These are phyloP conservation scores for Akanthomyces muscarius DNA, from an alignment of 2,329 filamentous ascomycete genomes.

Conservation along the genomic window DNA sequence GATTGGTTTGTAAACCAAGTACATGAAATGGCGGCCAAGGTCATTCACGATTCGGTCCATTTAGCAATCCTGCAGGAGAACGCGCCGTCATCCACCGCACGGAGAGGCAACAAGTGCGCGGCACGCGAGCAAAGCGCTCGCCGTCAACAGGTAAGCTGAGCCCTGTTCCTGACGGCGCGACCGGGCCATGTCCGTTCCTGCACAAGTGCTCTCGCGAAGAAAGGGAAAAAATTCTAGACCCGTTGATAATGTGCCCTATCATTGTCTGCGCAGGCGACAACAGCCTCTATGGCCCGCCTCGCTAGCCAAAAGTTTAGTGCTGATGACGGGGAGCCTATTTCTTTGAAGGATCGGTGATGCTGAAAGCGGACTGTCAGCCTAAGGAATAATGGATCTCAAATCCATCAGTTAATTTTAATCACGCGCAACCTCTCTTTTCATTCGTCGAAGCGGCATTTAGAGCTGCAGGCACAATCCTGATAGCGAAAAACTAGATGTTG, in stretches of 20 bases:
- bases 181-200: neutral
- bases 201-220: neutral
- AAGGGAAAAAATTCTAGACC: neutral
- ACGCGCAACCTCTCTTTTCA: neutral
- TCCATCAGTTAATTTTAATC: neutral
- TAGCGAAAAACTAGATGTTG: neutral
- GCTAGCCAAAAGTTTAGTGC: constrained; percentile 1
- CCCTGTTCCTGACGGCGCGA: neutral
- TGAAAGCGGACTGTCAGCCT: neutral
- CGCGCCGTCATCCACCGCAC: neutral
- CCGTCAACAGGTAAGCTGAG: neutral
- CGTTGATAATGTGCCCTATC: neutral
- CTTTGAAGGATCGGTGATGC: neutral
- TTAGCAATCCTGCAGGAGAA: neutral
- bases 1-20: neutral
- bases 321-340: neutral
- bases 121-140: neutral
- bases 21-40: neutral
- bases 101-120: neutral
- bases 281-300: neutral
- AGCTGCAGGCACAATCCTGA: neutral
- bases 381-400: neutral
- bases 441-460: neutral
- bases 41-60: neutral
- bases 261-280: neutral